Percentiles rank a stretch among this genome's conserved stretches.
These are phyloP conservation scores for Miscanthus lutarioriparius DNA, from an alignment of 176 grass and related monocot species.

Conservation along the genomic window DNA sequence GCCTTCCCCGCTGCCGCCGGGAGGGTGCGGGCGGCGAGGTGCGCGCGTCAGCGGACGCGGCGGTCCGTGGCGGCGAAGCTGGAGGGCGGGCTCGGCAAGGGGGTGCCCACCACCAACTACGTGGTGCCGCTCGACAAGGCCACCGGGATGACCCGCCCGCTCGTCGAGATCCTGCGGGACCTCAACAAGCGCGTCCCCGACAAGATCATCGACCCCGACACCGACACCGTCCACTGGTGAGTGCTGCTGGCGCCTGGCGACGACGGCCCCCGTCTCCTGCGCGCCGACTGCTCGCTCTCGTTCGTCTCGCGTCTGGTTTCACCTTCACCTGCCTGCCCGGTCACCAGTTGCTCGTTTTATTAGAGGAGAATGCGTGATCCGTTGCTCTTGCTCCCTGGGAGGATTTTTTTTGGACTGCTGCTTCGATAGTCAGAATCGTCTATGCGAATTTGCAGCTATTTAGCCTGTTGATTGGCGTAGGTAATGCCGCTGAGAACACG, in stretches of 20 bases:
- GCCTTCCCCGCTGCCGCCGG: neutral
- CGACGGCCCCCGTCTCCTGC: neutral
- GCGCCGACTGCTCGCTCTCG: neutral
- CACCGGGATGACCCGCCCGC: conserved; percentile 70
- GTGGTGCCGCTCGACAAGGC: conserved; percentile 86
- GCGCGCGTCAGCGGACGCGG: neutral
- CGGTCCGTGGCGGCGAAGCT: conserved; percentile 40
- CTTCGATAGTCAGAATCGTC: neutral
- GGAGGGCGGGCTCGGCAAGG: conserved; percentile 53
- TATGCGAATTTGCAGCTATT: neutral
- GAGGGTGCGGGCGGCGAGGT: neutral
- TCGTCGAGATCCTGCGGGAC: conserved; percentile 96
- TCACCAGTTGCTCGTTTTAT: neutral
- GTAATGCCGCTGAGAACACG: neutral
- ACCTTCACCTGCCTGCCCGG: neutral
- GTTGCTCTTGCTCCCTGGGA: neutral
- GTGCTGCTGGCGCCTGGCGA: neutral
- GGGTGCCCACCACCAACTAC: conserved; percentile 88
- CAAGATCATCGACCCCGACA: conserved; percentile 80
- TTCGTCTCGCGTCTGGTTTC: neutral
- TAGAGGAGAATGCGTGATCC: neutral
- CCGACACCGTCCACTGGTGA: conserved; percentile 77
- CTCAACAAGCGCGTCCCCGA: conserved; percentile 99
- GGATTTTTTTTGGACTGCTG: neutral
- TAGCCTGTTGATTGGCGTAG: neutral